A percentile compares a stretch with the other conserved stretches of the same genome.
These are phyloP conservation scores for Teratosphaeria zuluensis DNA, from an alignment of 2,329 filamentous ascomycete species.

Conservation along the genomic window DNA sequence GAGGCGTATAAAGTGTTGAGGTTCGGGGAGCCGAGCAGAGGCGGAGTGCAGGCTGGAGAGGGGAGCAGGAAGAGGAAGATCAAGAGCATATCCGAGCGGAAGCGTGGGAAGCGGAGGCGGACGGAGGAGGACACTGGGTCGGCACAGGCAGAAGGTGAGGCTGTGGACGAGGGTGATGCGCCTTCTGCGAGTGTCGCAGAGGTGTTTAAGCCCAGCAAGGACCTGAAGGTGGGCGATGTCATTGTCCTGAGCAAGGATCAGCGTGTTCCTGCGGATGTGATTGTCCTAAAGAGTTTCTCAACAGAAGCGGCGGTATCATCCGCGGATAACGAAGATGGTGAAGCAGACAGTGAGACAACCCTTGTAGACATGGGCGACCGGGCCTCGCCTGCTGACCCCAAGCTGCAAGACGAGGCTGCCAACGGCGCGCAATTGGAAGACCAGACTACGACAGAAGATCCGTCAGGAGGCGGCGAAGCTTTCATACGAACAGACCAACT, in stretches of 20 bases:
- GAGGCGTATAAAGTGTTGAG: constrained; percentile 73
- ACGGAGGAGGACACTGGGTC: constrained; percentile 33
- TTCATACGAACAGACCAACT: constrained; percentile 97
- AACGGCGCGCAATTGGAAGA: constrained; percentile 16
- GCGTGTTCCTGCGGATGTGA: constrained; percentile 84
- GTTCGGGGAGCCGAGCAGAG: constrained; percentile 46
- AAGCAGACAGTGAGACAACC: constrained; percentile 24
- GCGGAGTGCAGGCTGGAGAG: constrained; percentile 8
- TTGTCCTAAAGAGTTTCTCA: constrained; percentile 75
- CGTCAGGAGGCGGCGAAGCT: constrained; percentile 62
- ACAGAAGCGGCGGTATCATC: constrained; percentile 37
- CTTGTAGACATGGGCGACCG: constrained; percentile 15
- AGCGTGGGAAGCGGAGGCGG: constrained; percentile 22
- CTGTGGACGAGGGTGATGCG: constrained; percentile 28
- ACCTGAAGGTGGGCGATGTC: constrained; percentile 91
- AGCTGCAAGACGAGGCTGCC: constrained; percentile 16
- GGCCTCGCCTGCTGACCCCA: constrained; percentile 1
- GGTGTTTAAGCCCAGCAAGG: constrained; percentile 69
- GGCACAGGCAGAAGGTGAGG: constrained; percentile 60
- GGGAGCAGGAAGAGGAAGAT: constrained; percentile 22
- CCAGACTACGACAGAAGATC: constrained; percentile 25
- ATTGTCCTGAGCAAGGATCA: constrained; percentile 86
- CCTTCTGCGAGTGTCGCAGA: constrained; percentile 43
- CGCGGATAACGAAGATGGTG: constrained; percentile 25
- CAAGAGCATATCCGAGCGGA: constrained; percentile 21